Conservation (phyloP, 352 stramenopile species). For the Pythium monospermum region DNA sequence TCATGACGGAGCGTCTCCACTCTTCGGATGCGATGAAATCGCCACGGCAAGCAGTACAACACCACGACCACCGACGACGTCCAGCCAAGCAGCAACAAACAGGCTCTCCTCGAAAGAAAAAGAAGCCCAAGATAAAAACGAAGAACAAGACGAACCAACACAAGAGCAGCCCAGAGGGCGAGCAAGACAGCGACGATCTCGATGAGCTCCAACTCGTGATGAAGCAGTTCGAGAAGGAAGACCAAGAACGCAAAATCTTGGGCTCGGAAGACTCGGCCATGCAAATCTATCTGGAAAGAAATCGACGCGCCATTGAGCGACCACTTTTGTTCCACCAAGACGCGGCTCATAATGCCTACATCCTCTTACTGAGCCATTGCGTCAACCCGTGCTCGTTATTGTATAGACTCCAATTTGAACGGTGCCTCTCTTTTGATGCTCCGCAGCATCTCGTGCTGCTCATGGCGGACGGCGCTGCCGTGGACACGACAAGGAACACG, state of each 20-base stretch:
- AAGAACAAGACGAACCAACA: not conserved
- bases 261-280: constrained; percentile 39
- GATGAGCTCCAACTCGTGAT: constrained; percentile 22
- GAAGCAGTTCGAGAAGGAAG: constrained; percentile 39
- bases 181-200: constrained; percentile 4
- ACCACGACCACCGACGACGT: not conserved
- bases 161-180: not conserved
- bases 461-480: constrained; percentile 20
- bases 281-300: constrained; percentile 43
- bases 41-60: not conserved
- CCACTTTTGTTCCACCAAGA: constrained; percentile 47
- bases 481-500: too few relatives aligned
- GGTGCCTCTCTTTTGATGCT: constrained; percentile 32
- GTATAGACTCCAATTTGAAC: constrained; percentile 40
- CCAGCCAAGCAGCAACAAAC: constrained; percentile 18
- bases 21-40: constrained; percentile 7
- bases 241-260: constrained; percentile 40
- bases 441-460: constrained; percentile 39
- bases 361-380: constrained; percentile 46
- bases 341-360: constrained; percentile 37
- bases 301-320: constrained; percentile 32
- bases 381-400: constrained; percentile 44
- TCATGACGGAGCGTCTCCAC: constrained; percentile 21
- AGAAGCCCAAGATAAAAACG: constrained; percentile 2
- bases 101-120: constrained; percentile 15